Evolutionary conservation across 768 basidiomycete species (phyloP), one percentile per base, ranked within the genome.

Genomic region (Xerocomus spinulosus): DNA sequence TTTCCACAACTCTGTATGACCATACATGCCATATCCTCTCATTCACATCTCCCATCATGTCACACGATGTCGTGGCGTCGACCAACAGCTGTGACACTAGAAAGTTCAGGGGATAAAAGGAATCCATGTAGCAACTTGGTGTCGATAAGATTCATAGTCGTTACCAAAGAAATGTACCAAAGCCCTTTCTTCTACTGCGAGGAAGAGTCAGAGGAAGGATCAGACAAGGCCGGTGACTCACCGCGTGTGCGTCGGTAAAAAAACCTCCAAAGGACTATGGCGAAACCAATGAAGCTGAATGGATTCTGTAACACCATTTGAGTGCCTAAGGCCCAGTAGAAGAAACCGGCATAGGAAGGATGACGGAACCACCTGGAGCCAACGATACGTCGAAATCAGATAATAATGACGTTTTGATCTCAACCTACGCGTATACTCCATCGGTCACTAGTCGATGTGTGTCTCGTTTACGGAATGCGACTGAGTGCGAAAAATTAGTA

Each of bases 331-430:
- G 92, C 93, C 96, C 96, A 98, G 66, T 95, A 98, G 67, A 89
- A 95, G 73, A 97, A 99, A 2, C 94, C 96, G 2, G 90, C 81
- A 57, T 99, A 99, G 0, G 95, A 96, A 10, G 96, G 96, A 68
- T 99, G 96, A 13, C 96, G 82, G 51, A 83, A 85, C 80, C 55
- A 65, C 20, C 62, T 63, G 28, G 35, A 35, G 24, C n/a, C 18
- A 40, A 32, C 7, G 26, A 32, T 18, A 28, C 14, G 9, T 40
- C 20, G 23, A 40, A 26, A 33, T 23, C 21, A 43, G 34, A 21
- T 10, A 20, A 14, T 3, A 37, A 13, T 8, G 18, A 32, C 10
- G 29, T 18, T 24, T 40, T 25, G 39, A n/a, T 23, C 13, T 34
- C 21, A 29, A 73, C 84, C 64, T 62, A 96, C 88, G 79, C 75